phyloP scores from a whole-genome alignment of 2,329 filamentous ascomycete genomes.

The Paramyrothecium roridum region DNA sequence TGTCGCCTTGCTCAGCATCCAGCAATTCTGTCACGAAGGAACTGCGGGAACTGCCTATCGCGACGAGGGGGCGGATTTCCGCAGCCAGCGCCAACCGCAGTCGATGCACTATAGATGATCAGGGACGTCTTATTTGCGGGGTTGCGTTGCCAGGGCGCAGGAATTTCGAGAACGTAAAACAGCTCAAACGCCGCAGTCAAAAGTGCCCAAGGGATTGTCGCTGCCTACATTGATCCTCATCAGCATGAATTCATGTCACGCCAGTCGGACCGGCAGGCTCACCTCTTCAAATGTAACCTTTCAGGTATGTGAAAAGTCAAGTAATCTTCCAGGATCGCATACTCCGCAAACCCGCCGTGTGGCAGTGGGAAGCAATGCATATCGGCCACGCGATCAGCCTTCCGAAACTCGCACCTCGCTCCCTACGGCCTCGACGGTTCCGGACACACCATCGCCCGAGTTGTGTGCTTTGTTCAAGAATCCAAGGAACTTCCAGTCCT shows the following conservation, averaged over 20 bases:
- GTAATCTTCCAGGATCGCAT: conserved; percentile 50
- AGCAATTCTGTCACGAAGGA: conserved; percentile 9
- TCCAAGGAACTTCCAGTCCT: conserved; percentile 14
- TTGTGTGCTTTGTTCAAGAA: conserved; percentile 4
- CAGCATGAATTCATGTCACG: background rate
- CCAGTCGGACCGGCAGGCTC: background rate
- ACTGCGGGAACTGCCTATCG: conserved; percentile 42
- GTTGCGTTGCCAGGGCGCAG: conserved; percentile 43
- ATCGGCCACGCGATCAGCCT: background rate
- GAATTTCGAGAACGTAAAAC: conserved; percentile 42
- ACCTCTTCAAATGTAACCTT: conserved; percentile 42
- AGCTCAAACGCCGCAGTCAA: conserved; percentile 52
- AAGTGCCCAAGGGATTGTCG: conserved; percentile 53
- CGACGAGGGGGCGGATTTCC: conserved; percentile 59
- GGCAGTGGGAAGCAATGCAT: conserved; percentile 14
- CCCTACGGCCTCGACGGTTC: background rate
- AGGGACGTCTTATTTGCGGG: conserved; percentile 6
- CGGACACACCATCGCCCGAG: conserved; percentile 10
- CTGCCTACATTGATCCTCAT: conserved; percentile 32
- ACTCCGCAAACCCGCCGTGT: conserved; percentile 55
- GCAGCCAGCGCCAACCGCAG: conserved; percentile 43
- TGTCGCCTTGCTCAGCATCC: conserved; percentile 12
- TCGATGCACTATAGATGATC: conserved; percentile 48
- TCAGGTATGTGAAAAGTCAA: conserved; percentile 53
- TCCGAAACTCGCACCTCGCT: background rate